Conservation (phyloP, 306 rosid genomes). For the Pyrus bretschneideri region DNA sequence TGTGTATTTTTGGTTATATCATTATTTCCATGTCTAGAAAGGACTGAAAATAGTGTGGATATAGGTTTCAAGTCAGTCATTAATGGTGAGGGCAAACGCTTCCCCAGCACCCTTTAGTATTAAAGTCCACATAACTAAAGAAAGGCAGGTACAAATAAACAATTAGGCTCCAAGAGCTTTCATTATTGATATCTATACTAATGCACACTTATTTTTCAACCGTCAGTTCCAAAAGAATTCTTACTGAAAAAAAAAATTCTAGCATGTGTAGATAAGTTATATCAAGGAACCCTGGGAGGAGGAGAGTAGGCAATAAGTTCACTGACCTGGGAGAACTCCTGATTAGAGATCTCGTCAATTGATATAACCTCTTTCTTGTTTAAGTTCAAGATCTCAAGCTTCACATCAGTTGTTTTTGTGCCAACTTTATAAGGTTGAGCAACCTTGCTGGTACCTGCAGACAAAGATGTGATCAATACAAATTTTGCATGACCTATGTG, state of each 20-base stretch:
- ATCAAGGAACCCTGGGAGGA: background rate
- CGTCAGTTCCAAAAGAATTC: background rate
- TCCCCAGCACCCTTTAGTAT: background rate
- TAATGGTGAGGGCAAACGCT: background rate
- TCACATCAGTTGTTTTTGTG: conserved; percentile 48
- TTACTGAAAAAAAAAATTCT: background rate
- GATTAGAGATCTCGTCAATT: conserved; percentile 72
- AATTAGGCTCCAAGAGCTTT: background rate
- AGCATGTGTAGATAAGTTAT: background rate
- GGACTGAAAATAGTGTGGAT: background rate
- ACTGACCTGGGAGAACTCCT: conserved; percentile 80
- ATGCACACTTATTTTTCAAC: background rate
- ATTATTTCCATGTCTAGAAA: background rate
- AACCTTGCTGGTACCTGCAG: conserved; percentile 74
- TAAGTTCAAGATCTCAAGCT: conserved; percentile 82
- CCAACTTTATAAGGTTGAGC: conserved; percentile 63
- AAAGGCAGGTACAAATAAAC: background rate
- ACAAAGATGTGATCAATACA: conserved; percentile 23
- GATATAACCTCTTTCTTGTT: conserved; percentile 71
- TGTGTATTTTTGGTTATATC: background rate
- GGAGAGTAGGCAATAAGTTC: conserved; percentile 9
- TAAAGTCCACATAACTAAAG: background rate
- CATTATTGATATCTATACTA: background rate
- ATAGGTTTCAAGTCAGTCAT: background rate
- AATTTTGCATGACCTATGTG: background rate